These are phyloP conservation scores for Penicillium maclennaniae DNA, from an alignment of 495 filamentous ascomycete species.

Conservation along the genomic window DNA sequence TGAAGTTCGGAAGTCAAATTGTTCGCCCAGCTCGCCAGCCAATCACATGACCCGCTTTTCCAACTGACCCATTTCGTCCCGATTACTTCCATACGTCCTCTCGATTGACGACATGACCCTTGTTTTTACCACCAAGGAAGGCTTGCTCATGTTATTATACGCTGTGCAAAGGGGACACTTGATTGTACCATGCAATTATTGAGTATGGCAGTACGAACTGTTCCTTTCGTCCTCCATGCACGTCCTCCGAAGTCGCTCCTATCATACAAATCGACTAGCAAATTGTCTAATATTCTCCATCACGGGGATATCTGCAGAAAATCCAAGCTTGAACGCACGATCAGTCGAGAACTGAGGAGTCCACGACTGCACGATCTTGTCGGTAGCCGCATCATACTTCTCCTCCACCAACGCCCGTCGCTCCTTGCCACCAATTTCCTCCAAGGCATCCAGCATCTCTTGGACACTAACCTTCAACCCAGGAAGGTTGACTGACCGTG, in stretches of 20 bases:
- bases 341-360: slow-evolving; percentile 61
- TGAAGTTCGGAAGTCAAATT: slow-evolving; percentile 53
- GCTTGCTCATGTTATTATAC: not conserved
- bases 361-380: slow-evolving; percentile 74
- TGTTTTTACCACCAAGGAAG: not conserved
- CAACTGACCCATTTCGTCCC: slow-evolving; percentile 40
- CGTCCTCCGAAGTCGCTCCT: slow-evolving; percentile 4
- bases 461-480: slow-evolving; percentile 67
- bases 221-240: not conserved
- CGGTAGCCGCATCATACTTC: slow-evolving; percentile 59
- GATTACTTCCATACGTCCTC: slow-evolving; percentile 30
- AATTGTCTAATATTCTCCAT: slow-evolving; percentile 55
- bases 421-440: slow-evolving; percentile 65
- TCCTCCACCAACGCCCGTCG: slow-evolving; percentile 60
- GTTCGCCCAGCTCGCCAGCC: slow-evolving; percentile 43
- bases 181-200: not conserved
- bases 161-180: not conserved
- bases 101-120: not conserved
- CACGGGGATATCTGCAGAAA: slow-evolving; percentile 56
- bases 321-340: slow-evolving; percentile 55
- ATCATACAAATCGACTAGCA: slow-evolving; percentile 32
- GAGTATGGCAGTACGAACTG: not conserved
- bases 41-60: slow-evolving; percentile 51
- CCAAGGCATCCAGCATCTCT: slow-evolving; percentile 72
- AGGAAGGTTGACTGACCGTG: slow-evolving; percentile 66